A percentile compares a stretch with the other conserved stretches of the same genome.
Conservation (phyloP, 176 grass and related monocot genomes). For the Hordeum vulgare region MorexV3_pseudomolecules_assembly NC_058519.1:79987217-79987716, state of each 20-base stretch:
- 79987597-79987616: not conserved
- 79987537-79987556: conserved; percentile 31
- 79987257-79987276: conserved; percentile 73
- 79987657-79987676: not conserved
- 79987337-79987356: not conserved
- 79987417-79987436: conserved; percentile 42
- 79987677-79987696: conserved; percentile 7
- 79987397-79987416: conserved; percentile 41
- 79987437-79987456: conserved; percentile 44
- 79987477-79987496: conserved; percentile 15
- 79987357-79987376: not conserved
- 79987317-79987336: not conserved
- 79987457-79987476: conserved; percentile 60
- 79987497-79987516: conserved; percentile 49
- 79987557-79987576: conserved; percentile 62
- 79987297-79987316: conserved; percentile 23
- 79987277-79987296: conserved; percentile 47
- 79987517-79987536: conserved; percentile 57
- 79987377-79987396: conserved; percentile 46
- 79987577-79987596: conserved; percentile 50
- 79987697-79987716: conserved; percentile 46
- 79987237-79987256: conserved; percentile 58
- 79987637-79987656: not conserved
- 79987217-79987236: conserved; percentile 42
- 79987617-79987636: not conserved